These are phyloP conservation scores for Daldinia grandis DNA, from an alignment of 495 filamentous ascomycete species.

Conservation along the genomic window DNA sequence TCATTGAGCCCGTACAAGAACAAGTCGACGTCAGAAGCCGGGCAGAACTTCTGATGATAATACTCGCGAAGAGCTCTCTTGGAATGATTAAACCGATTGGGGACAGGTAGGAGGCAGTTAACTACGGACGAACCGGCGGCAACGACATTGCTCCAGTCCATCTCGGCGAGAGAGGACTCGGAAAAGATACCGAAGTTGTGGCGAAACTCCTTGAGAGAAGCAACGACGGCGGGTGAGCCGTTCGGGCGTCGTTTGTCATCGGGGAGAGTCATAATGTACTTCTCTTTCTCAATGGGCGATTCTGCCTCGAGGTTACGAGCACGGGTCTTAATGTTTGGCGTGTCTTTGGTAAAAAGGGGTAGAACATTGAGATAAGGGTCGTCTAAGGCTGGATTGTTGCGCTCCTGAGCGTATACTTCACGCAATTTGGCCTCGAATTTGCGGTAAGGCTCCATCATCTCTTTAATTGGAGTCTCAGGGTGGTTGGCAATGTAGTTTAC, in stretches of 20 bases:
- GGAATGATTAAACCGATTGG: conserved; percentile 66
- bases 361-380: conserved; percentile 72
- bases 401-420: conserved; percentile 75
- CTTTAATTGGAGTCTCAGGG: conserved; percentile 59
- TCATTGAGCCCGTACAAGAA: conserved; percentile 82
- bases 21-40: conserved; percentile 84
- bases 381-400: conserved; percentile 63
- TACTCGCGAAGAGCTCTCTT: conserved; percentile 74
- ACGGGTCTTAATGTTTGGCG: conserved; percentile 63
- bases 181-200: conserved; percentile 82
- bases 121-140: conserved; percentile 80
- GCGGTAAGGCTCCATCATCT: conserved; percentile 74
- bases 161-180: conserved; percentile 66
- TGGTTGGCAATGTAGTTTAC: conserved; percentile 58
- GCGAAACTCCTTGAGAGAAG: conserved; percentile 71
- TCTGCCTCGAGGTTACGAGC: conserved; percentile 70
- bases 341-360: conserved; percentile 70
- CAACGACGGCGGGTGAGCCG: conserved; percentile 71
- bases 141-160: conserved; percentile 81
- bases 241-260: conserved; percentile 64
- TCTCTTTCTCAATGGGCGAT: conserved; percentile 64
- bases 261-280: conserved; percentile 75
- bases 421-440: conserved; percentile 72
- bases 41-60: conserved; percentile 80
- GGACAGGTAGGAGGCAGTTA: conserved; percentile 76